Base-by-base conservation (phyloP, 2,329 filamentous ascomycete species). In the Colletotrichum incanum region DNA sequence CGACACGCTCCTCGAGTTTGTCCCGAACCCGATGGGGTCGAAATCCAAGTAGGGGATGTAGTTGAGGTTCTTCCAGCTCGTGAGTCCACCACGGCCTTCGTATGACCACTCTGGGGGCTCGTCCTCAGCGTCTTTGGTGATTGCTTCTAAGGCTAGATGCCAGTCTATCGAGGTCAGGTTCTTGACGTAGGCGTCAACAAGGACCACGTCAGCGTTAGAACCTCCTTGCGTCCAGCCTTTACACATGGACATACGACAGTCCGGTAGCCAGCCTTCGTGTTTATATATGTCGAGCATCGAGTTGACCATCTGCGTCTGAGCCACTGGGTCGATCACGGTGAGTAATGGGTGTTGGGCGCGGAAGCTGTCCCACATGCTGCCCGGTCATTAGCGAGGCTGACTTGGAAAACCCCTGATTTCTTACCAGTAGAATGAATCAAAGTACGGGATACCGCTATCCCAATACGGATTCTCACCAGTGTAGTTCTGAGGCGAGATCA, bases 211-310 rank as follows among this genome's bases (percentile, higher is more conserved):
- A 2, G 90, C 89, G 72, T 93, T 92, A 0, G 90, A 92, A 1
- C 91, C 91, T 6, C 91, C 91, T 78, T 93, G 90, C 0, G 90
- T 92, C 80, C 86, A 91, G 1, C 91, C 91, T 77, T 91, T 91
- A 79, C 88, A 91, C 1, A 92, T 83, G 23, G 87, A 89, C 90
- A 93, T 93, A 66, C 90, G 88, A 76, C 91, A 93, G 78, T 93
- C 92, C 0, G 91, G 92, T 14, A 93, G 80, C 81, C 89, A 92
- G 1, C 91, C 91, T 77, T 91, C 87, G 77, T 92, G 86, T 58
- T 85, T 82, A 76, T 93, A 93, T 14, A 89, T 92, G 74, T 93
- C 91, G 2, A 93, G 83, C 26, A 93, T 81, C 70, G 88, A 90
- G 54, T 90, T 86, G 34, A 93, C 84, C 87, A 93, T 91, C 67